A percentile compares a stretch with the other conserved stretches of the same genome.
phyloP scores from a whole-genome alignment of 2,329 filamentous ascomycete species.

The Hymenoscyphus fraxineus region DNA sequence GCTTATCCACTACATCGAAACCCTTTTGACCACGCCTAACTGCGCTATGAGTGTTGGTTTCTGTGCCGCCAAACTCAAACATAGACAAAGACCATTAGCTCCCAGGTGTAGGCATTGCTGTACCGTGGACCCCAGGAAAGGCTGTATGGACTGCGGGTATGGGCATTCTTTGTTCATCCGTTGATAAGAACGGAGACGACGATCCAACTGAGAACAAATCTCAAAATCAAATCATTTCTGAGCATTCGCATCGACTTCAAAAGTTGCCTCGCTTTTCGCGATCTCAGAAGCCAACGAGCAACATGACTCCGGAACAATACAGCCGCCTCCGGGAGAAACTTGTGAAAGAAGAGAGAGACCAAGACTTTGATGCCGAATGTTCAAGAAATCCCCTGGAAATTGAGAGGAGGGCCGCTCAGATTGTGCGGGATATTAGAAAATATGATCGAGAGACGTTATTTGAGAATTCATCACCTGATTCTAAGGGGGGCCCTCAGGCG shows the following conservation, averaged over 20 bases:
- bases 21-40: background rate
- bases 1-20: background rate
- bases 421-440: conserved; percentile 31
- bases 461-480: conserved; percentile 19
- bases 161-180: conserved; percentile 30
- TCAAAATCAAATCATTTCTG: conserved; percentile 17
- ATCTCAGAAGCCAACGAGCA: conserved; percentile 19
- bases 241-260: conserved; percentile 23
- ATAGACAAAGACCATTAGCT: background rate
- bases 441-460: conserved; percentile 31
- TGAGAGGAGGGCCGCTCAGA: conserved; percentile 28
- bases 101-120: conserved; percentile 15
- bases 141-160: conserved; percentile 23
- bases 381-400: conserved; percentile 23
- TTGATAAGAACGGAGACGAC: conserved; percentile 30
- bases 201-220: conserved; percentile 25
- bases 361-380: conserved; percentile 32
- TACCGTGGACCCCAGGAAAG: conserved; percentile 12
- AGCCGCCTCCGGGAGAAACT: conserved; percentile 23
- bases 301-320: conserved; percentile 24
- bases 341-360: conserved; percentile 24
- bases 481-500: conserved; percentile 33
- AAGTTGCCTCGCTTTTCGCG: conserved; percentile 27
- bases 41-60: conserved; percentile 13
- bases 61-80: background rate